Evolutionary conservation across 2,329 filamentous ascomycete species (phyloP).

Genomic region (Beauveria varroae): DNA sequence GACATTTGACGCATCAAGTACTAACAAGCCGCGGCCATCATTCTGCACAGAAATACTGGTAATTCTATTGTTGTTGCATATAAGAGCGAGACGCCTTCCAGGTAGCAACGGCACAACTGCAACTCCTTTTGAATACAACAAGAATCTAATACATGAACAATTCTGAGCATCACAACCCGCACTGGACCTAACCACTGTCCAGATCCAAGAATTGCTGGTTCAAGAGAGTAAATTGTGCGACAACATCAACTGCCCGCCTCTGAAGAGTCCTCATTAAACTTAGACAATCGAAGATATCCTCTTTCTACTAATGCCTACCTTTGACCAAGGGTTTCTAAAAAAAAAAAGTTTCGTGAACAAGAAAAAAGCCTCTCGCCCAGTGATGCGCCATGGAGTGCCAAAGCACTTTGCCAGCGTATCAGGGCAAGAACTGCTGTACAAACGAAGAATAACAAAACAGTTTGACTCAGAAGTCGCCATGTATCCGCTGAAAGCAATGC

Average conservation of each 20-base stretch:
- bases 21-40: not conserved
- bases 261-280: conserved; percentile 17
- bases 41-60: not conserved
- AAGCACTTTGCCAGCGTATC: conserved; percentile 10
- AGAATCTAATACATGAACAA: not conserved
- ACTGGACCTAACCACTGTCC: not conserved
- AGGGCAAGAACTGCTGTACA: conserved; percentile 14
- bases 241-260: conserved; percentile 44
- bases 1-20: not conserved
- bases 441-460: conserved; percentile 18
- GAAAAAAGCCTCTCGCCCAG: conserved; percentile 11
- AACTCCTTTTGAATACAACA: conserved; percentile 3
- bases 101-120: not conserved
- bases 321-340: conserved; percentile 14
- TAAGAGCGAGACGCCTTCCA: not conserved
- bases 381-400: conserved; percentile 12
- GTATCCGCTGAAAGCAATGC: conserved; percentile 32
- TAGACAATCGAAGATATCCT: conserved; percentile 14
- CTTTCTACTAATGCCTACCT: conserved; percentile 16
- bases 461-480: conserved; percentile 18
- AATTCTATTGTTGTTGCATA: not conserved
- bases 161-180: not conserved
- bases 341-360: conserved; percentile 12
- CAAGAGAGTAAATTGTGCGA: conserved; percentile 13
- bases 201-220: not conserved